Base-by-base conservation (phyloP, 495 filamentous ascomycete species). In the Penicillium egyptiacum region DNA sequence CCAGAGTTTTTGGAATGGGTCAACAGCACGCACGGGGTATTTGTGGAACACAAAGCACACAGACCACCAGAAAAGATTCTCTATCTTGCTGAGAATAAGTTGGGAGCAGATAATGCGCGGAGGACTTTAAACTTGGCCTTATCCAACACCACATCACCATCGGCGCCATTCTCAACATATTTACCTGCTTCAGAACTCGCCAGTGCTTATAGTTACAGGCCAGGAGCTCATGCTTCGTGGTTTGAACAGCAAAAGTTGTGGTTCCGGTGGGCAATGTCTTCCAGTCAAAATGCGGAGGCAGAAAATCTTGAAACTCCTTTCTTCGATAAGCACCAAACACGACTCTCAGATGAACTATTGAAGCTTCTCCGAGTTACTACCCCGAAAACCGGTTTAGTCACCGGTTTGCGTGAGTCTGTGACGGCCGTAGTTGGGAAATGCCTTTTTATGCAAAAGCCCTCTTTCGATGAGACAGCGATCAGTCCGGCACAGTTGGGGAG, bases 361-460 rank as follows among this genome's bases (percentile, higher is more conserved):
- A 75, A 69, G 19, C 35, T 79, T 16, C 69, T 79, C 40, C 62
- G 69, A 46, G 33, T 55, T 19, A 20, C 35, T 19, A 19, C 47
- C 23, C 16, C 49, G 9, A 47, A 58, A 0, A 10, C 17, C 1
- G 5, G n/a, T 1, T 17, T 35, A 1, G 40, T 40, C 1, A 48
- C 46, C 20, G 41, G 31, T 9, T 14, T 71, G 4, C 65, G 66
- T 11, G 75, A 79, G 55, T 70, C 63, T 9, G 53, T 79, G 17
- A 74, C 72, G 26, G 76, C 73, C n/a, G 57, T 74, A 1, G 64
- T 73, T 50, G 76, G 76, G 11, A 70, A 61, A 42, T 75, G 73
- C 59, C 67, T 77, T 12, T 79, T 79, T 47, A 26, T 60, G 33
- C 69, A 51, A 35, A 70, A 75, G 56, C 31, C 63, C 2, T 54